Evolutionary conservation across 192 early-diverging fungal genomes (phyloP), one percentile per base, ranked within the genome.

Genomic region (Phycomyces blakesleeanus): DNA sequence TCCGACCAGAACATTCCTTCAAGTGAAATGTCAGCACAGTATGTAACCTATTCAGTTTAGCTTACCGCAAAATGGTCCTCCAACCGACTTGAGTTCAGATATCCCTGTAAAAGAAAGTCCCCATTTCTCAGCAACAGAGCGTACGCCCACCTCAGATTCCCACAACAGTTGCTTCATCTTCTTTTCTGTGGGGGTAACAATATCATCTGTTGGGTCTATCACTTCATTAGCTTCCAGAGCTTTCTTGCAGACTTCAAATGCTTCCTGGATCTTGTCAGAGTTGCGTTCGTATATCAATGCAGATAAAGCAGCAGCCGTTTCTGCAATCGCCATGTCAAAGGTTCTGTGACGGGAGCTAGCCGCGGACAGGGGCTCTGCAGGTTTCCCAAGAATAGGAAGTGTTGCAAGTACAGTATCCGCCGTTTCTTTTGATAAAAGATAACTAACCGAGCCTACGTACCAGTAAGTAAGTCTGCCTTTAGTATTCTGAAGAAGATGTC

Each of bases 231-330:
- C 44, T 15, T 51, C 49, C 8, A 20, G 25, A 18, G n/a, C 20
- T n/a, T n/a, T 38, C 7, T 67, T 21, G 50, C 55, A 50, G 7
- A 72, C 38, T 7, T 57, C 14, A 18, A 61, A 58, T 3, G 78
- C 81, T 16, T 71, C 27, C 29, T 68, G 63, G 18, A 82, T 78
- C 14, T 71, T 61, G 20, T 42, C 53, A 20, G 72, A 73, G 15
- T 82, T 66, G 1, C 81, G 67, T 34, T 80, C 78, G 26, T 80
- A 82, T 0, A 79, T 70, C 1, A 80, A 29, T 11, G 80, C 61
- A 10, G 80, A 79, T 2, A 82, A 41, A 20, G 72, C 37, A 47
- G 77, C 65, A 10, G 73, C 40, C 3, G 72, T 64, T 37, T 76
- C 61, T 9, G 78, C 75, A 21, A 75, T 55, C 5, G 63, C 65